phyloP scores from a whole-genome alignment of 2,329 filamentous ascomycete species.

The Aspergillus japonicus region DNA sequence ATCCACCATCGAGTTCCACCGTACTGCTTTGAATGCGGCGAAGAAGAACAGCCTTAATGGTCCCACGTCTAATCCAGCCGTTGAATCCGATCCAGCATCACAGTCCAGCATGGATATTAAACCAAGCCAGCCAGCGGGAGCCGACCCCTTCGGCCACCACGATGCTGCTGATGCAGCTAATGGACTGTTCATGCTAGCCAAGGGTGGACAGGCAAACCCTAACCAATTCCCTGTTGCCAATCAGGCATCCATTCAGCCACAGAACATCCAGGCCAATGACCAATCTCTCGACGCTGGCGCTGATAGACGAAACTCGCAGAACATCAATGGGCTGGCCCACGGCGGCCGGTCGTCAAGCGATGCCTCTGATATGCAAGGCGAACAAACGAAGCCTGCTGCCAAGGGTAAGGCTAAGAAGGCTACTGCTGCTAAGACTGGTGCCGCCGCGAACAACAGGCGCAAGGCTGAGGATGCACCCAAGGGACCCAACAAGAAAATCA shows the following conservation, averaged over 20 bases:
- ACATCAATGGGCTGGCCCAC: constrained; percentile 50
- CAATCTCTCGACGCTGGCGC: constrained; percentile 45
- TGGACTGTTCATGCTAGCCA: constrained; percentile 84
- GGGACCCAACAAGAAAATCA: constrained; percentile 70
- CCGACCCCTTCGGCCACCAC: constrained; percentile 77
- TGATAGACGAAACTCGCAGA: constrained; percentile 43
- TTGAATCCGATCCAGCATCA: constrained; percentile 39
- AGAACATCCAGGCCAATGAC: constrained; percentile 54
- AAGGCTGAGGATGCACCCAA: constrained; percentile 76
- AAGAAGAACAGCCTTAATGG: constrained; percentile 55
- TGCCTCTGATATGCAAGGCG: constrained; percentile 70
- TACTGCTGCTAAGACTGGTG: constrained; percentile 46
- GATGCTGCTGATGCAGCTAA: constrained; percentile 93
- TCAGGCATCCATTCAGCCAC: constrained; percentile 52
- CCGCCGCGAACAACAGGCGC: constrained; percentile 64
- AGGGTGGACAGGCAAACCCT: constrained; percentile 57
- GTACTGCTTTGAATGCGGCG: constrained; percentile 80
- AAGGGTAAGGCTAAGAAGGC: constrained; percentile 70
- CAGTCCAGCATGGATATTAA: constrained; percentile 46
- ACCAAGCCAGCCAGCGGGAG: constrained; percentile 46
- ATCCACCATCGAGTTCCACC: constrained; percentile 88
- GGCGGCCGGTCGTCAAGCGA: constrained; percentile 67
- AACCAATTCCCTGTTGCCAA: constrained; percentile 54
- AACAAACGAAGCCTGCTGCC: constrained; percentile 62
- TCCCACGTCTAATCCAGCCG: constrained; percentile 44